Base-by-base conservation (phyloP, 2,329 filamentous ascomycete genomes). In the Trematosphaeria pertusa region DNA sequence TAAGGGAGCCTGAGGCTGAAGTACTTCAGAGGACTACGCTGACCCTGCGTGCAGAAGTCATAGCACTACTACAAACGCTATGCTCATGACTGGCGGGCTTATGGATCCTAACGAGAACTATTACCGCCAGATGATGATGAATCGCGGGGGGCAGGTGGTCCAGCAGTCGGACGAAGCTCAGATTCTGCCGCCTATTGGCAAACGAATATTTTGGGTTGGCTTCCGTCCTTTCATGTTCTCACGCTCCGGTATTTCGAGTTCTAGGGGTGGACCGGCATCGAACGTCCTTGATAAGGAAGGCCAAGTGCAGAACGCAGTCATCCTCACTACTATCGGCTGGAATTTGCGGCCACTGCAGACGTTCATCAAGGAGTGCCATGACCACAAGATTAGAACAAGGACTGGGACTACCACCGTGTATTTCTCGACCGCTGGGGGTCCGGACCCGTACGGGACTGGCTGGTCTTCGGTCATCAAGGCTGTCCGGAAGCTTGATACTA, bases 151-250 rank as follows among this genome's bases (percentile, higher is more conserved):
- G n/a, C n/a, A n/a, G n/a, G n/a, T n/a, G n/a, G n/a, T n/a, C n/a
- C n/a, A n/a, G n/a, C n/a, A n/a, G n/a, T 39, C 53, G 14, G 48
- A 54, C 2, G 43, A 58, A 19, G 32, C 59, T 7, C 33, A 56
- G 7, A 56, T 43, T 12, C 34, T 62, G 2, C 59, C 59, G 8
- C 54, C 60, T 4, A 42, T 62, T 11, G 62, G 62, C 2, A 56
- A 54, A 15, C 50, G 56, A 11, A 26, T 67, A 9, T 67, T 68
- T 22, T 68, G 64, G 59, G 30, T 67, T 17, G 65, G 65, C 6
- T 59, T 57, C 18, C 62, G 65, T 5, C 64, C 64, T 3, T 68
- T 62, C 20, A 32, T 65, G 2, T 62, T 68, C 31, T 51, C 57
- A 11, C 55, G 63, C 6, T 34, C 50, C 7, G 57, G 56, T 15